Evolutionary conservation across 148 eudicot species (phyloP).

Genomic region (Cornus kousa): DNA sequence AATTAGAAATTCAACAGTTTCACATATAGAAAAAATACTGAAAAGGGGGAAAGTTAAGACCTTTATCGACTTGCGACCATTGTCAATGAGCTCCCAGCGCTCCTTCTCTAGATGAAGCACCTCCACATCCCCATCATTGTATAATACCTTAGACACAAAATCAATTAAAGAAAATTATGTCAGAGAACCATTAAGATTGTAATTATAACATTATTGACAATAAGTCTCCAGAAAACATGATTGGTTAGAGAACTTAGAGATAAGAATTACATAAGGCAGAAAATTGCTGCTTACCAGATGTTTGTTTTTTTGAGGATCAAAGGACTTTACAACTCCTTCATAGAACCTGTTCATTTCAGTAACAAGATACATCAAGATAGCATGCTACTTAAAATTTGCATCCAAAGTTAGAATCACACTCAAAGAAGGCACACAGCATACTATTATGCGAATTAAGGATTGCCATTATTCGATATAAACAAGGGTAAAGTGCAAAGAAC

Average conservation of each 20-base stretch:
- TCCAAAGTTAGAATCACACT: not conserved
- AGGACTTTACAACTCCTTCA: conserved; percentile 83
- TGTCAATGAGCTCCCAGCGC: conserved; percentile 74
- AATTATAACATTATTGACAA: not conserved
- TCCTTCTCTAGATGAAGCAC: conserved; percentile 77
- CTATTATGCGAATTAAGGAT: not conserved
- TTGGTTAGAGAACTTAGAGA: too few species aligned
- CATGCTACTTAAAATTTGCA: not conserved
- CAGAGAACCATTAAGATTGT: not conserved
- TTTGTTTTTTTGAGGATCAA: conserved; percentile 73
- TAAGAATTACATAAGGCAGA: not conserved
- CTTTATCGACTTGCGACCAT: conserved; percentile 41
- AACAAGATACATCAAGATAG: conserved; percentile 14
- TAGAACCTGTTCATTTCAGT: conserved; percentile 60
- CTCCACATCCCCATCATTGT: conserved; percentile 91
- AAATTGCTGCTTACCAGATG: conserved; percentile 64
- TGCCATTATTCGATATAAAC: not conserved
- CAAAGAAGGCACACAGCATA: not conserved
- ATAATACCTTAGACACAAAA: conserved; percentile 47
- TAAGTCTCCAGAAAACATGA: not conserved
- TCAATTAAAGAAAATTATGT: conserved; percentile 3
- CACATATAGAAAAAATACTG: conserved; percentile 1
- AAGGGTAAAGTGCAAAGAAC: too few species aligned
- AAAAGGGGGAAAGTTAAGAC: conserved; percentile 25
- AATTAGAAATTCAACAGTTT: not conserved